Evolutionary conservation across 306 rosid species (phyloP).

Genomic region (Biancaea sappan): DNA sequence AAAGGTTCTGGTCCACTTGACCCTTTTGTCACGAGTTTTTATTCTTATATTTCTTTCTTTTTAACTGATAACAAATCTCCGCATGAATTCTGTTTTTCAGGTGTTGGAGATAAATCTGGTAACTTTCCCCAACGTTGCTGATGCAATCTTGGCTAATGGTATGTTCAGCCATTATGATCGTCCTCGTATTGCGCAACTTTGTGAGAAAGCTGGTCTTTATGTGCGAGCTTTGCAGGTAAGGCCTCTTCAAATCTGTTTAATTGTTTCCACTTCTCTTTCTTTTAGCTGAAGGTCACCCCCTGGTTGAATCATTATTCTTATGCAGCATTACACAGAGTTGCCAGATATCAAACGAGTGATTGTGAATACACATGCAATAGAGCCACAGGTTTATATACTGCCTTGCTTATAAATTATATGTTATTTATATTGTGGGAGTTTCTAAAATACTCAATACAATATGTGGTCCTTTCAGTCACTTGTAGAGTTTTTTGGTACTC

Average conservation of each 20-base stretch:
- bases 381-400: constrained; percentile 82
- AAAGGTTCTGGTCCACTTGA: constrained; percentile 54
- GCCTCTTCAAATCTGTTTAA: constrained; percentile 25
- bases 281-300: constrained; percentile 10
- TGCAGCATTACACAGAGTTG: constrained; percentile 98
- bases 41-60: constrained; percentile 8
- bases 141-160: constrained; percentile 98
- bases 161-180: constrained; percentile 99
- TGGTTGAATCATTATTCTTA: constrained; percentile 33
- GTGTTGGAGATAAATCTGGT: constrained; percentile 97
- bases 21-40: constrained; percentile 24
- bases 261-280: neutral
- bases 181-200: constrained; percentile 93
- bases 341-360: constrained; percentile 97
- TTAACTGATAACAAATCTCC: constrained; percentile 33
- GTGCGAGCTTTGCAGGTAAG: constrained; percentile 95
- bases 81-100: constrained; percentile 47
- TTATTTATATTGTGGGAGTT: constrained; percentile 13
- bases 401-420: constrained; percentile 27
- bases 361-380: constrained; percentile 98
- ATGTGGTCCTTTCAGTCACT: constrained; percentile 68
- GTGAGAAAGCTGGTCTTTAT: constrained; percentile 97
- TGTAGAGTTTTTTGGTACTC: constrained; percentile 94
- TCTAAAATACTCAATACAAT: constrained; percentile 25
- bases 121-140: constrained; percentile 97